A percentile compares a stretch with the other conserved stretches of the same genome.
Conservation (phyloP, 1,284 basidiomycete species). For the Ceratobasidium sp. region DNA sequence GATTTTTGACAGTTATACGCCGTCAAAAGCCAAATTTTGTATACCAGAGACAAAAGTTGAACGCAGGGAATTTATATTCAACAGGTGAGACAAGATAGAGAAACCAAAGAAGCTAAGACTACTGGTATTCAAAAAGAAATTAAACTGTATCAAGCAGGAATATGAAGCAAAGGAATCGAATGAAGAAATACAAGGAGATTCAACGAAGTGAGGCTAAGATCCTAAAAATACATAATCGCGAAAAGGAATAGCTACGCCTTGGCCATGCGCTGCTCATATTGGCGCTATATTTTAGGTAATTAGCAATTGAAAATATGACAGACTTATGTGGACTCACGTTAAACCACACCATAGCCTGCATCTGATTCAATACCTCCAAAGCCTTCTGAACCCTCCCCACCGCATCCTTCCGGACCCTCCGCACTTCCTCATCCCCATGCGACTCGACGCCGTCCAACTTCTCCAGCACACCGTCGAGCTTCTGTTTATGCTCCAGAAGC, state of each 20-base stretch:
- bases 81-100: too few relatives aligned
- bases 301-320: not conserved
- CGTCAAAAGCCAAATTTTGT: too few relatives aligned
- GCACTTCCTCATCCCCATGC: conserved; percentile 25
- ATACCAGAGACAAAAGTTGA: too few relatives aligned
- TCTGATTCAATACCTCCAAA: conserved; percentile 11
- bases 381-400: not conserved
- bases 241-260: not conserved
- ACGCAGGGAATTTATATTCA: too few relatives aligned
- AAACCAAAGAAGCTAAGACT: too few relatives aligned
- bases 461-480: conserved; percentile 33
- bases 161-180: not conserved
- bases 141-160: not conserved
- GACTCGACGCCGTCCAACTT: conserved; percentile 34
- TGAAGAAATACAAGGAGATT: not conserved
- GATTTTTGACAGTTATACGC: too few relatives aligned
- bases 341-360: conserved; percentile 13
- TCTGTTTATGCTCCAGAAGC: conserved; percentile 35
- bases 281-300: not conserved
- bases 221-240: not conserved
- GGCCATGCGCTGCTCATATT: not conserved
- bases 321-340: conserved; percentile 16
- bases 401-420: conserved; percentile 22
- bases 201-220: not conserved
- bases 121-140: too few relatives aligned